A percentile compares a stretch with the other conserved stretches of the same genome.
Conservation (phyloP, 2,329 filamentous ascomycete genomes). For the Claviceps fusiformis region DNA sequence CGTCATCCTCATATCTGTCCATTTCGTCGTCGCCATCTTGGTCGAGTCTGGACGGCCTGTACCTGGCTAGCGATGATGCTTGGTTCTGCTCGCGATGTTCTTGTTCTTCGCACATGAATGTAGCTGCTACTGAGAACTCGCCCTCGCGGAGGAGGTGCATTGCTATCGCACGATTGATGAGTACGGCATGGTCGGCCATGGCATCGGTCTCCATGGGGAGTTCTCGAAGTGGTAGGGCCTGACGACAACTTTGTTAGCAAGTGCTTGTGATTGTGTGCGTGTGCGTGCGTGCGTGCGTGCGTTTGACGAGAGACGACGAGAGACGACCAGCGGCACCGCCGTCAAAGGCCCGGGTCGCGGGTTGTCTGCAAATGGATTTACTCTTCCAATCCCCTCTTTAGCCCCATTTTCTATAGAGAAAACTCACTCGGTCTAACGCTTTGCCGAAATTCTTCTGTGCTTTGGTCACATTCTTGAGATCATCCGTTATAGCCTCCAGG, state of each 20-base stretch:
- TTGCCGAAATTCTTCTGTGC: slow-evolving; percentile 75
- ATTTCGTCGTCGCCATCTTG: slow-evolving; percentile 21
- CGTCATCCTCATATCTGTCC: slow-evolving; percentile 13
- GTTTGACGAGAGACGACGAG: no score
- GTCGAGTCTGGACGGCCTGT: slow-evolving; percentile 11
- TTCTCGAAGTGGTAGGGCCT: slow-evolving; percentile 36
- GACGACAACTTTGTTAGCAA: neutral
- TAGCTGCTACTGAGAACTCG: slow-evolving; percentile 76
- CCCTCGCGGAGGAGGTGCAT: slow-evolving; percentile 96
- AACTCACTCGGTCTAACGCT: slow-evolving; percentile 61
- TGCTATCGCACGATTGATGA: slow-evolving; percentile 86
- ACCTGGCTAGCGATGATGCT: slow-evolving; percentile 7
- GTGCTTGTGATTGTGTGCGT: no score
- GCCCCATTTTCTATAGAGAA: neutral
- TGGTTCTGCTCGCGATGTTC: slow-evolving; percentile 17
- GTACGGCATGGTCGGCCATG: slow-evolving; percentile 56
- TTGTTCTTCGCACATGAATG: slow-evolving; percentile 63
- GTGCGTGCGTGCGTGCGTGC: no score
- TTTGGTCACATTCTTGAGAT: slow-evolving; percentile 71
- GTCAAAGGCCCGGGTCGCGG: no score
- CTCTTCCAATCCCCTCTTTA: neutral
- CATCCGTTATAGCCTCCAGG: slow-evolving; percentile 67
- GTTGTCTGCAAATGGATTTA: no score
- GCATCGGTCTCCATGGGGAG: slow-evolving; percentile 71
- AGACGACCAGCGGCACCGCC: no score